phyloP scores from a whole-genome alignment of 352 stramenopile species.

The Phytophthora chlamydospora region DNA sequence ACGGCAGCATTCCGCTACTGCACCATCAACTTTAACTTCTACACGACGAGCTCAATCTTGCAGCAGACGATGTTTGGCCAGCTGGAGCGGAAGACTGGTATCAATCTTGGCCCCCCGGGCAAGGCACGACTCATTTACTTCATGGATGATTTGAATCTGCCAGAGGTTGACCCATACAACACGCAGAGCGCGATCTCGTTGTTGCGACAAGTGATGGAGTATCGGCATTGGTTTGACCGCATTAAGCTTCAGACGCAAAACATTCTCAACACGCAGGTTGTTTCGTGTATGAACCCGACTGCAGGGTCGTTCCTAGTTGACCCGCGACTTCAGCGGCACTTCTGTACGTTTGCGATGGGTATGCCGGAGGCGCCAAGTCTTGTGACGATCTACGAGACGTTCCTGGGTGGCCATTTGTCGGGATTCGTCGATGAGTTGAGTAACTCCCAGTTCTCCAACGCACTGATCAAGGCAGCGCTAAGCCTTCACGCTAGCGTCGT shows the following conservation, averaged over 20 bases:
- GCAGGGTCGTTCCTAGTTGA: slow-evolving; percentile 95
- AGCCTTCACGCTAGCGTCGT: slow-evolving; percentile 92
- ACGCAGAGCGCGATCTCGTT: slow-evolving; percentile 96
- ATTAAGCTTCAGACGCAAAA: slow-evolving; percentile 94
- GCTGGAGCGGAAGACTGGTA: slow-evolving; percentile 95
- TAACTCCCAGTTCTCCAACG: slow-evolving; percentile 87
- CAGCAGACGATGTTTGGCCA: slow-evolving; percentile 93
- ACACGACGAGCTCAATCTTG: slow-evolving; percentile 94
- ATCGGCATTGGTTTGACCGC: slow-evolving; percentile 94
- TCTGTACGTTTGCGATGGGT: slow-evolving; percentile 95
- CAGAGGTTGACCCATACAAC: slow-evolving; percentile 96
- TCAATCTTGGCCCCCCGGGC: slow-evolving; percentile 93
- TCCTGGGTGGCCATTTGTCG: slow-evolving; percentile 93
- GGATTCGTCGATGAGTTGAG: slow-evolving; percentile 90
- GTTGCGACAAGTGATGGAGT: slow-evolving; percentile 96
- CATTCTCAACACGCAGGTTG: slow-evolving; percentile 95
- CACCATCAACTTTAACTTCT: slow-evolving; percentile 99
- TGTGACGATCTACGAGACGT: slow-evolving; percentile 97
- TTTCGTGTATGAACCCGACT: slow-evolving; percentile 96
- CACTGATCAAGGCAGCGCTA: slow-evolving; percentile 94
- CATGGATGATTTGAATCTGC: slow-evolving; percentile 97
- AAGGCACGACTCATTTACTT: slow-evolving; percentile 96
- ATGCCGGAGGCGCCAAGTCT: slow-evolving; percentile 94
- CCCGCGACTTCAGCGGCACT: slow-evolving; percentile 94
- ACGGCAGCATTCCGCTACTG: slow-evolving; percentile 85